Percentiles rank a stretch among this genome's conserved stretches.
phyloP scores from a whole-genome alignment of 2,329 filamentous ascomycete species.

The Sarocladium oryzae region DNA sequence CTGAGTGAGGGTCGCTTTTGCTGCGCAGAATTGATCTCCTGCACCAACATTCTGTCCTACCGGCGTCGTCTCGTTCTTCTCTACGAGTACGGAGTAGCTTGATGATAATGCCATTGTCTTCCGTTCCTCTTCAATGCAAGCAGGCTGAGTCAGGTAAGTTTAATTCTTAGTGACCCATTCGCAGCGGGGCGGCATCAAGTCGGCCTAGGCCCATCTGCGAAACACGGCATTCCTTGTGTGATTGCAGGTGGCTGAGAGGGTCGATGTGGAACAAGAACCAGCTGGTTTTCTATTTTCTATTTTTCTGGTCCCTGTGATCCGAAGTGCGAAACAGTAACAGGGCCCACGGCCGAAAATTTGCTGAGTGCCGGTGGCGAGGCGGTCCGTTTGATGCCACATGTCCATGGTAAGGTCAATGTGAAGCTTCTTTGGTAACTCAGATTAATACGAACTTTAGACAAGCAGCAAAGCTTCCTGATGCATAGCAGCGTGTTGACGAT shows the following conservation, averaged over 20 bases:
- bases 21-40: no score
- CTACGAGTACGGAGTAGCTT: no score
- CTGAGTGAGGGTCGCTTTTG: no score
- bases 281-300: background rate
- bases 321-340: background rate
- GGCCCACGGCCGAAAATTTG: background rate
- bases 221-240: background rate
- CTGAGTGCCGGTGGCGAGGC: background rate
- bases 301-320: background rate
- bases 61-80: no score
- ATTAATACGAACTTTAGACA: no score
- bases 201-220: slow-evolving; percentile 3
- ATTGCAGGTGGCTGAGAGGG: slow-evolving; percentile 7
- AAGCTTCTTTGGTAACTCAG: background rate
- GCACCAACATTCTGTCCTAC: no score
- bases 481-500: background rate
- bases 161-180: background rate
- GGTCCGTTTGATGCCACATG: background rate
- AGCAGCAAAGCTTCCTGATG: no score
- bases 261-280: slow-evolving; percentile 1
- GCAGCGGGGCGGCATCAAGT: background rate
- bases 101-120: no score
- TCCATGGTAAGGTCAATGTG: background rate
- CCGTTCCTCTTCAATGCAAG: no score
- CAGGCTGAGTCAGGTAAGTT: background rate